Evolutionary conservation across 441 rosid species (phyloP).

Genomic region (Erodium moschatum): DNA sequence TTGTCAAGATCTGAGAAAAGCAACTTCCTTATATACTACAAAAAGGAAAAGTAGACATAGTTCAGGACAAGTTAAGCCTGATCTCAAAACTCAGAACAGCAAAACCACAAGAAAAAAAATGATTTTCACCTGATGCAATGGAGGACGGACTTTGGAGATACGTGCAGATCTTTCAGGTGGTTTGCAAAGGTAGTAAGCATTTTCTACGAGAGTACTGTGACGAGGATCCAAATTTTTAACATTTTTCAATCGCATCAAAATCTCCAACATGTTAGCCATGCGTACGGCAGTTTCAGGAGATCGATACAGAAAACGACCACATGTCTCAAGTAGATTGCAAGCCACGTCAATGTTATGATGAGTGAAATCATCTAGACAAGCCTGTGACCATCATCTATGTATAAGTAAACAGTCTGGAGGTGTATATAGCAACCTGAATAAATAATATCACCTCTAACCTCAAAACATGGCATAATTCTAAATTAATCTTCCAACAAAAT

Average conservation of each 20-base stretch:
- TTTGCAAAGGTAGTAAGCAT: constrained; percentile 96
- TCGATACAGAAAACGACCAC: constrained; percentile 95
- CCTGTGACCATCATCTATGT: constrained; percentile 34
- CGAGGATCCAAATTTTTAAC: constrained; percentile 98
- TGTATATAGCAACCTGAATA: background rate
- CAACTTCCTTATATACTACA: constrained; percentile 91
- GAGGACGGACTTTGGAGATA: constrained; percentile 82
- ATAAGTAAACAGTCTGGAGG: constrained; percentile 16
- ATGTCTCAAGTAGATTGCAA: constrained; percentile 97
- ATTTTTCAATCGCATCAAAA: constrained; percentile 98
- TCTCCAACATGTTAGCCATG: constrained; percentile 98
- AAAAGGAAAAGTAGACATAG: constrained; percentile 2
- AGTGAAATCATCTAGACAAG: constrained; percentile 96
- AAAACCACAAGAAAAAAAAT: constrained; percentile 10
- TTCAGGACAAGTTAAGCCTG: constrained; percentile 2
- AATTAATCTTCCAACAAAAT: constrained; percentile 4
- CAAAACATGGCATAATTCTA: constrained; percentile 2
- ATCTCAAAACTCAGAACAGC: constrained; percentile 11
- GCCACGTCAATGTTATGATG: constrained; percentile 99
- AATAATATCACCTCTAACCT: constrained; percentile 9
- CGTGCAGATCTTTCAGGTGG: constrained; percentile 99
- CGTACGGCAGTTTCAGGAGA: constrained; percentile 92
- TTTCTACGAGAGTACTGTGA: constrained; percentile 96
- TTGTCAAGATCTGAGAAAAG: constrained; percentile 94
- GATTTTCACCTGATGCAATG: constrained; percentile 70